These are phyloP conservation scores for Phaffomyces antillensis DNA, from an alignment of 805 yeast genomes.

Conservation along the genomic window DNA sequence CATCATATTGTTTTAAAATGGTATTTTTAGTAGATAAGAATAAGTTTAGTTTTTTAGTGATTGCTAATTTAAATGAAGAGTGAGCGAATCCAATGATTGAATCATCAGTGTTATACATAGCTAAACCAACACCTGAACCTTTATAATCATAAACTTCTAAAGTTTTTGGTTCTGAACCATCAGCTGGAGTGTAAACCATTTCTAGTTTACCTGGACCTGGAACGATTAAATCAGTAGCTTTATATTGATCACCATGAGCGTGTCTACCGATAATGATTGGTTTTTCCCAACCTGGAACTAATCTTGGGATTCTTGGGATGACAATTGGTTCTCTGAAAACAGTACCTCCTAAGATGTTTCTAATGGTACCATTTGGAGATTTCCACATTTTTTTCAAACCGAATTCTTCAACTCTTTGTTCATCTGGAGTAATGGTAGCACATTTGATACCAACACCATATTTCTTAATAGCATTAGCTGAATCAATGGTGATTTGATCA, in stretches of 20 bases:
- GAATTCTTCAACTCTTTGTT: constrained; percentile 70
- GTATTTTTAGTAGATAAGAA: constrained; percentile 74
- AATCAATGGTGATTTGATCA: constrained; percentile 69
- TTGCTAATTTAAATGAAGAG: constrained; percentile 70
- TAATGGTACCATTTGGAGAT: constrained; percentile 79
- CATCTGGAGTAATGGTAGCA: constrained; percentile 84
- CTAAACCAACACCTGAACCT: constrained; percentile 66
- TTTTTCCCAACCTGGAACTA: constrained; percentile 74
- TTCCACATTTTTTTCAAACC: constrained; percentile 74
- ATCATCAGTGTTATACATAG: constrained; percentile 80
- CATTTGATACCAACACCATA: constrained; percentile 80
- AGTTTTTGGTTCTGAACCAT: constrained; percentile 42
- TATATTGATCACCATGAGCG: constrained; percentile 80
- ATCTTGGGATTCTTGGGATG: constrained; percentile 68
- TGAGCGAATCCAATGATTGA: constrained; percentile 74
- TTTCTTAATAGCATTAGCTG: constrained; percentile 67
- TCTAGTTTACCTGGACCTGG: constrained; percentile 63
- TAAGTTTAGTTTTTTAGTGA: constrained; percentile 54
- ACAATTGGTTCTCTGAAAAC: constrained; percentile 82
- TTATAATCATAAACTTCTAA: constrained; percentile 55
- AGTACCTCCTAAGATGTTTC: constrained; percentile 77
- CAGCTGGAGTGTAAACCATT: constrained; percentile 57
- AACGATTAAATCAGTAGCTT: constrained; percentile 67
- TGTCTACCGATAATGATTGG: constrained; percentile 85
- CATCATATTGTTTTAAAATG: constrained; percentile 75